Conservation (phyloP, 306 rosid species). For the Ochetophila trinervis region DNA sequence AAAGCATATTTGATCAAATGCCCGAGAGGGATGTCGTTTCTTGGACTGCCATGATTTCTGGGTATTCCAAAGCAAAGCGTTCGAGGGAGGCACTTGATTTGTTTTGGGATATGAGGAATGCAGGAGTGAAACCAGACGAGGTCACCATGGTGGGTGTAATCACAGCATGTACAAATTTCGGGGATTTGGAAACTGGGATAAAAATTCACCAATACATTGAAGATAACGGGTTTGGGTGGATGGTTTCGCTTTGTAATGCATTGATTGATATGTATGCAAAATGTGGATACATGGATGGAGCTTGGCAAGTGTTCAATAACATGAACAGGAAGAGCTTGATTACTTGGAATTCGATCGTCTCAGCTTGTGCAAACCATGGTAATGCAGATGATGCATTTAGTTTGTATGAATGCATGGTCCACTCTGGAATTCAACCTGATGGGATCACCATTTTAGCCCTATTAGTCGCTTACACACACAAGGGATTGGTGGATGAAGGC, state of each 20-base stretch:
- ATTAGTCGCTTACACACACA: conserved; percentile 49
- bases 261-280: conserved; percentile 58
- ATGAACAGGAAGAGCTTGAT: conserved; percentile 50
- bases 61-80: conserved; percentile 35
- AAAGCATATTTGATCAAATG: conserved; percentile 49
- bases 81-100: conserved; percentile 48
- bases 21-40: conserved; percentile 63
- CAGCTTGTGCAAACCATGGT: conserved; percentile 53
- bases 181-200: conserved; percentile 46
- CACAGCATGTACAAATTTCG: conserved; percentile 44
- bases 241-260: conserved; percentile 55
- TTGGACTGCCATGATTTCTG: conserved; percentile 57
- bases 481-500: conserved; percentile 55
- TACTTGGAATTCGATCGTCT: conserved; percentile 59
- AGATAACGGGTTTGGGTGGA: conserved; percentile 50
- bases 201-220: conserved; percentile 42
- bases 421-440: conserved; percentile 41
- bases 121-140: conserved; percentile 47
- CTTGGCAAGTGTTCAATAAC: conserved; percentile 41
- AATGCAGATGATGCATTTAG: conserved; percentile 38
- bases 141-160: conserved; percentile 59
- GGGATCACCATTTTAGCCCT: conserved; percentile 46
- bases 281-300: conserved; percentile 55
- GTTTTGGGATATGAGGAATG: conserved; percentile 48
- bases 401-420: conserved; percentile 41